Evolutionary conservation across 2,329 filamentous ascomycete species (phyloP), one percentile per base, ranked within the genome.

Genomic region (Penicillium corylophilum): DNA sequence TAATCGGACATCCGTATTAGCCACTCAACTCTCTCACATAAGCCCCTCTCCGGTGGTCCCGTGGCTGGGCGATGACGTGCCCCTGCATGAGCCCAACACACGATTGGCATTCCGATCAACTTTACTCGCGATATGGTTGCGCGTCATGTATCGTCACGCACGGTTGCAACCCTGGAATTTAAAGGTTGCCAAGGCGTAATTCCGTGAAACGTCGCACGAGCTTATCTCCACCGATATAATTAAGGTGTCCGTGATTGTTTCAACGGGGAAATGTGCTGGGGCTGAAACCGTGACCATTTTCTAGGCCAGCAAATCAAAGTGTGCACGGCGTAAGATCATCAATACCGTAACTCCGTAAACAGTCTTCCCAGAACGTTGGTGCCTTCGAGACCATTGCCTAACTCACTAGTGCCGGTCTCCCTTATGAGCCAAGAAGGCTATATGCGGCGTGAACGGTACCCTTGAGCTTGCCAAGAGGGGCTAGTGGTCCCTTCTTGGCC

Each of bases 221-320:
- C 65, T 69, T 66, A 69, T 68, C 67, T 67, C 66, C 67, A 67
- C 65, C 64, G 66, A 61, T 61, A 69, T 65, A 66, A 65, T 69
- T 64, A 66, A 64, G 51, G 60, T 67, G 57, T 59, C 33, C 29
- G 51, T 48, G 50, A 49, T 48, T 49, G 53, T 51, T 40, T 51
- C 29, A 54, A 51, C 51, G 29, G 44, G 42, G 42, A 51, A 56
- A 56, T 53, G 46, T 55, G 29, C 48, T 54, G 4, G 35, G 33
- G 16, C 33, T 36, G 33, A 36, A 36, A 20, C 16, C 33, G 16
- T 20, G 33, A 20, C 18, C 33, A 35, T n/a, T 35, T 29, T 22
- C 13, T 18, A 23, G 35, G 12, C 16, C n/a, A 35, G 9, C 31
- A 16, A 18, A 35, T 35, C 9, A 15, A 6, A n/a, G 5, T 31